These are phyloP conservation scores for Ophiocordyceps polyrhachis-furcata DNA, from an alignment of 2,329 filamentous ascomycete species.

Conservation along the genomic window DNA sequence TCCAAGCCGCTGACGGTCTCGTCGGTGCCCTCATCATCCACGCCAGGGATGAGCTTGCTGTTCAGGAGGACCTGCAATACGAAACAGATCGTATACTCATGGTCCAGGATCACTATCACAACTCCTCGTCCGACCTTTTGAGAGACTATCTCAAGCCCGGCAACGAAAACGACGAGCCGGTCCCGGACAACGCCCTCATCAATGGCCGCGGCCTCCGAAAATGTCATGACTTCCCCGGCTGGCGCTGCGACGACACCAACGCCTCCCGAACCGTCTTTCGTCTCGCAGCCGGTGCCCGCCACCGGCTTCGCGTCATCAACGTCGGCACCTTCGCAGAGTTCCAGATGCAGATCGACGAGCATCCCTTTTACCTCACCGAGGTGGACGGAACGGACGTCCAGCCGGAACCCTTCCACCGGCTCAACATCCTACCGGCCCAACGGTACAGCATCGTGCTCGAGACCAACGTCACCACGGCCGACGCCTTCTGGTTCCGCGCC, in stretches of 20 bases:
- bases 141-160: slow-evolving; percentile 35
- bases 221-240: slow-evolving; percentile 15
- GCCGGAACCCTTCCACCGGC: slow-evolving; percentile 35
- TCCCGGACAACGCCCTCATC: slow-evolving; percentile 45
- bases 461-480: slow-evolving; percentile 31
- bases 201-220: slow-evolving; percentile 29
- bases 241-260: slow-evolving; percentile 25
- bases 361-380: slow-evolving; percentile 45
- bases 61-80: slow-evolving; percentile 12
- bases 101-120: slow-evolving; percentile 58
- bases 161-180: slow-evolving; percentile 41
- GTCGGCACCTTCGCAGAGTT: slow-evolving; percentile 54
- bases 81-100: slow-evolving; percentile 40
- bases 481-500: slow-evolving; percentile 46
- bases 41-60: slow-evolving; percentile 23
- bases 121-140: slow-evolving; percentile 28
- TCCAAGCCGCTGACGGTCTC: slow-evolving; percentile 50
- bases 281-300: slow-evolving; percentile 34
- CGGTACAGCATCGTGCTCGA: slow-evolving; percentile 49
- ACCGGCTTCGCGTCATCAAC: slow-evolving; percentile 51
- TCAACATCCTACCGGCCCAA: slow-evolving; percentile 52
- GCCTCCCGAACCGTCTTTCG: slow-evolving; percentile 21
- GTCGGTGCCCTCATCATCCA: slow-evolving; percentile 50
- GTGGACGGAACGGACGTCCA: slow-evolving; percentile 51
- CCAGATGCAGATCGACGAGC: slow-evolving; percentile 51